Conservation (phyloP, 1,284 basidiomycete genomes). For the Puccinia coronata region DNA sequence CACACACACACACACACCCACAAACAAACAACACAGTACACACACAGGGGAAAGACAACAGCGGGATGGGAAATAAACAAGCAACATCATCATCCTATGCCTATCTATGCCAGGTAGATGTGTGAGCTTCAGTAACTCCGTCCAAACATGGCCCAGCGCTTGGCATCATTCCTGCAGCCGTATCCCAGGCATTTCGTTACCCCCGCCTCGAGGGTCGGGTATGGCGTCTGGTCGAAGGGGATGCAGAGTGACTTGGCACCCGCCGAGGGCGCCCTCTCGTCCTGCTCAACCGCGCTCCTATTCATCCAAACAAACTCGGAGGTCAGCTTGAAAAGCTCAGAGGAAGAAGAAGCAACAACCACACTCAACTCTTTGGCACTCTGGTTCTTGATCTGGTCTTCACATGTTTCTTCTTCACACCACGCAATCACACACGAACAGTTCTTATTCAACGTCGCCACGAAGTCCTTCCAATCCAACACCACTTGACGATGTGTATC, state of each 20-base stretch:
- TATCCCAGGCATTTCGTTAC: conserved; percentile 73
- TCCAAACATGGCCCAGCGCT: conserved; percentile 65
- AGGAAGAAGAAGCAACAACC: no score
- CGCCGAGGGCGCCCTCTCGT: conserved; percentile 93
- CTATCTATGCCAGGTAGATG: no score
- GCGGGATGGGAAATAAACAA: no score
- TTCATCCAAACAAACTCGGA: not conserved
- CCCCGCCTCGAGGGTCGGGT: conserved; percentile 72
- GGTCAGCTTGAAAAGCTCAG: conserved; percentile 43
- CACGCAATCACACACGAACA: conserved; percentile 87
- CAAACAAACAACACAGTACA: no score
- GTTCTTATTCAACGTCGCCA: conserved; percentile 85
- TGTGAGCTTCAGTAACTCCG: conserved; percentile 36
- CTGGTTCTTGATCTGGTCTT: conserved; percentile 97
- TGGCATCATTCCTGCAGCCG: conserved; percentile 78
- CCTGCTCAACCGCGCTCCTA: conserved; percentile 65
- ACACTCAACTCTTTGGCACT: conserved; percentile 77
- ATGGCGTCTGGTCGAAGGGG: conserved; percentile 87
- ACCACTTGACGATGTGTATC: conserved; percentile 73
- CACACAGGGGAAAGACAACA: no score
- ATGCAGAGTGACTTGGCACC: conserved; percentile 97
- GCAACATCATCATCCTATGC: no score
- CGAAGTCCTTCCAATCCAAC: conserved; percentile 85
- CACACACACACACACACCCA: no score
- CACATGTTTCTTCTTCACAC: conserved; percentile 92